These are phyloP conservation scores for Pseudogymnoascus sp. DNA, from an alignment of 2,329 filamentous ascomycete genomes.

Conservation along the genomic window DNA sequence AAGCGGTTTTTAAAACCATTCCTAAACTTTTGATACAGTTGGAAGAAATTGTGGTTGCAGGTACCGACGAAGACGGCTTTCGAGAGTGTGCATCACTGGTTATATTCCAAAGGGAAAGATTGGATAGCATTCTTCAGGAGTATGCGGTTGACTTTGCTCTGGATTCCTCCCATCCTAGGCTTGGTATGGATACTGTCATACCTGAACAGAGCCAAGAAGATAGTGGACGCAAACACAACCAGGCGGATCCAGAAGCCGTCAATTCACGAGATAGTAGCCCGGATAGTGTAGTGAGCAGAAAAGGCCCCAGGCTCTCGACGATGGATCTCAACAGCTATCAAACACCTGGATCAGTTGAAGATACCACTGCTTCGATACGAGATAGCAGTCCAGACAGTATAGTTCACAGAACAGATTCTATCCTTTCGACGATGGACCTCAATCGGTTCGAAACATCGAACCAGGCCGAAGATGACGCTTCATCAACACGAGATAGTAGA, in stretches of 20 bases:
- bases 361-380: neutral
- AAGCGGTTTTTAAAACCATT: slow-evolving; percentile 1
- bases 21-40: neutral
- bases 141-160: neutral
- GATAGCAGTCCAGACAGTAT: neutral
- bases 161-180: neutral
- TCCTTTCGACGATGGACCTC: neutral
- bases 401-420: neutral
- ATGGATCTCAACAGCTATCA: neutral
- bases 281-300: neutral
- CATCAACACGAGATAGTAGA: neutral
- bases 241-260: neutral
- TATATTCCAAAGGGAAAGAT: slow-evolving; percentile 1
- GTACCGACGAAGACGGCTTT: neutral
- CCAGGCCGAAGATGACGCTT: neutral
- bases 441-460: neutral
- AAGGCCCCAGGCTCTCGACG: neutral
- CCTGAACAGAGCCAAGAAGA: neutral
- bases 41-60: neutral
- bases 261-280: neutral
- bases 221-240: neutral
- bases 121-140: neutral
- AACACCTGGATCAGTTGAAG: neutral
- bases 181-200: neutral
- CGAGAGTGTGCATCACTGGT: neutral